These are phyloP conservation scores for Phytophthora europaea DNA, from an alignment of 352 stramenopile species.

Conservation along the genomic window DNA sequence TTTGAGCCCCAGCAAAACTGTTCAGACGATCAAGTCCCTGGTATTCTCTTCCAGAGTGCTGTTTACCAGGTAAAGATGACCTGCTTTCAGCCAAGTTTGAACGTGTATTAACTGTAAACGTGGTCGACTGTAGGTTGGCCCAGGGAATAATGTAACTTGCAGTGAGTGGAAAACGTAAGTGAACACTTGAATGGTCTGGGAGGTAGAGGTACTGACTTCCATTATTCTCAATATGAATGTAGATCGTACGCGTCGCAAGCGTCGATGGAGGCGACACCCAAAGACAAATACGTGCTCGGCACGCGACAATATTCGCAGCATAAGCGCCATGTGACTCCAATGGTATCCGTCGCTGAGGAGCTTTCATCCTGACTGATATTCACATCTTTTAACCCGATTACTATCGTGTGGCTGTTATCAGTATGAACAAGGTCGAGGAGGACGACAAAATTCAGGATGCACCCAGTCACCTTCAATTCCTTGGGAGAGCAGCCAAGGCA, in stretches of 20 bases:
- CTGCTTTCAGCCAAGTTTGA: not conserved
- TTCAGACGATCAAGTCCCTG: constrained; percentile 48
- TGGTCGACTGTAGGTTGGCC: constrained; percentile 49
- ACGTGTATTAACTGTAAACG: not conserved
- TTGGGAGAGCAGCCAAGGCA: constrained; percentile 17
- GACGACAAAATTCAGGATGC: constrained; percentile 19
- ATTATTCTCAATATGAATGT: not conserved
- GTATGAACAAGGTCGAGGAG: constrained; percentile 38
- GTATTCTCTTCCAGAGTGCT: constrained; percentile 70
- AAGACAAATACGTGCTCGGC: constrained; percentile 57
- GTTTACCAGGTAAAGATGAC: constrained; percentile 61
- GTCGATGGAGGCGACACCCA: constrained; percentile 56
- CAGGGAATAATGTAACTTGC: constrained; percentile 49
- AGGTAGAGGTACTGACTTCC: not conserved
- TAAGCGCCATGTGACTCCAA: constrained; percentile 69
- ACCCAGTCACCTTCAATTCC: constrained; percentile 19
- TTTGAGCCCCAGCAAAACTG: constrained; percentile 65
- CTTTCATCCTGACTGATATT: not conserved
- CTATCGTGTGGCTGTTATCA: constrained; percentile 13
- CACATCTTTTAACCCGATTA: constrained; percentile 1
- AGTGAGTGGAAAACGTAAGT: constrained; percentile 81
- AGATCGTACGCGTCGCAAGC: constrained; percentile 77
- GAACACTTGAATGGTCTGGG: not conserved
- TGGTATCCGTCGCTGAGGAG: constrained; percentile 40
- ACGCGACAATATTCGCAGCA: constrained; percentile 67